These are phyloP conservation scores for Globisporangium apiculatum DNA, from an alignment of 352 stramenopile genomes.

Conservation along the genomic window DNA sequence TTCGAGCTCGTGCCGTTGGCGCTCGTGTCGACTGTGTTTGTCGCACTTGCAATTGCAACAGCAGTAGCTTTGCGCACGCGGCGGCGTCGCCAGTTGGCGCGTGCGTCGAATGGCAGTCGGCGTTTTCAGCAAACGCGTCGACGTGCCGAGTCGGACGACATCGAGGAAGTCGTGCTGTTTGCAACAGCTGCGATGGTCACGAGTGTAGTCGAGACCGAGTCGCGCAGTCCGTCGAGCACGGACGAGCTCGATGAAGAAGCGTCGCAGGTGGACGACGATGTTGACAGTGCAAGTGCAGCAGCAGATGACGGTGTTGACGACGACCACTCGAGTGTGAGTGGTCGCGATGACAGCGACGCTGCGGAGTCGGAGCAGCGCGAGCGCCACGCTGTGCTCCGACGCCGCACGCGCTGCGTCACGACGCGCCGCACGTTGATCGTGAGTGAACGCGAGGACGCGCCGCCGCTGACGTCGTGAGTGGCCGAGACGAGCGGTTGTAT, in stretches of 20 bases:
- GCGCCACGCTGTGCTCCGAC: not conserved
- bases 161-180: constrained; percentile 41
- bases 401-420: not conserved
- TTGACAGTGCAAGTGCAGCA: too few species aligned
- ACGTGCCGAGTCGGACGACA: constrained; percentile 3
- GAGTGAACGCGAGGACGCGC: not conserved
- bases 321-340: not conserved
- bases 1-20: constrained; percentile 4
- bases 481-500: not conserved
- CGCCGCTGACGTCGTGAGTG: not conserved
- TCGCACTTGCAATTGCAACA: constrained; percentile 14
- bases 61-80: constrained; percentile 22
- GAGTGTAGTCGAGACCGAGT: not conserved
- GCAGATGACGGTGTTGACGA: not conserved
- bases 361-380: not conserved
- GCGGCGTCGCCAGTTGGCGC: constrained; percentile 11
- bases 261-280: not conserved
- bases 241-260: not conserved
- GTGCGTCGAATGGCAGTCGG: not conserved
- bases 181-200: not conserved
- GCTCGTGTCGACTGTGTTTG: constrained; percentile 4
- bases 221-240: not conserved
- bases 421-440: not conserved
- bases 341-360: not conserved
- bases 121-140: constrained; percentile 11